Evolutionary conservation across 2,329 filamentous ascomycete species (phyloP).

Genomic region (Apiospora arundinis): DNA sequence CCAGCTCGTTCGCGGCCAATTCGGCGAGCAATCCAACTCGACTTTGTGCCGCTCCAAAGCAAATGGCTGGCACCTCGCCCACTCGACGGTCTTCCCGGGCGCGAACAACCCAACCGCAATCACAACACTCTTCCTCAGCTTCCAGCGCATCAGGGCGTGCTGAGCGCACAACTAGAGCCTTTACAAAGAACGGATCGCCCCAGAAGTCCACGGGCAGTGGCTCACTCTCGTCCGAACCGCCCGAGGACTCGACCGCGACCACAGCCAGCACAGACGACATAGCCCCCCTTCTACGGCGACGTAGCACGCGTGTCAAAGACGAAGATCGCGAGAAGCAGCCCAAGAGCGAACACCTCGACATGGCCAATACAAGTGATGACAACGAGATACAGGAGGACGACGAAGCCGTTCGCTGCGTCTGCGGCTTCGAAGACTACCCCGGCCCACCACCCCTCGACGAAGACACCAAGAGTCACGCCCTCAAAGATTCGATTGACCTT

Average conservation of each 20-base stretch:
- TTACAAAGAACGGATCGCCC: slow-evolving; percentile 75
- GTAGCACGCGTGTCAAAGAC: slow-evolving; percentile 72
- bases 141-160: slow-evolving; percentile 78
- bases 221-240: slow-evolving; percentile 73
- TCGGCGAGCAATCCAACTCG: slow-evolving; percentile 15
- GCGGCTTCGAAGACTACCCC: slow-evolving; percentile 92
- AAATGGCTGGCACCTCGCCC: slow-evolving; percentile 62
- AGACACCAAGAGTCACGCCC: slow-evolving; percentile 52
- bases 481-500: slow-evolving; percentile 63
- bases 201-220: slow-evolving; percentile 77
- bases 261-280: slow-evolving; percentile 61
- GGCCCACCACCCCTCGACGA: slow-evolving; percentile 74
- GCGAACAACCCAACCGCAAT: slow-evolving; percentile 77
- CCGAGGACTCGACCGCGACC: slow-evolving; percentile 62
- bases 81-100: slow-evolving; percentile 90
- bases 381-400: slow-evolving; percentile 84
- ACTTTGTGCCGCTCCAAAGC: slow-evolving; percentile 28
- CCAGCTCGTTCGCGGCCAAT: slow-evolving; percentile 12
- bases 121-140: slow-evolving; percentile 79
- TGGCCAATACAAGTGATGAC: slow-evolving; percentile 64
- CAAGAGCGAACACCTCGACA: slow-evolving; percentile 53
- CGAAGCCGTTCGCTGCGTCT: slow-evolving; percentile 94
- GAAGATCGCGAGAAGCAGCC: slow-evolving; percentile 60
- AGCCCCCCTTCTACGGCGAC: slow-evolving; percentile 74
- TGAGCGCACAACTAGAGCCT: slow-evolving; percentile 75